These are phyloP conservation scores for Gossypium rotundifolium DNA, from an alignment of 345 rosid species.

Conservation along the genomic window DNA sequence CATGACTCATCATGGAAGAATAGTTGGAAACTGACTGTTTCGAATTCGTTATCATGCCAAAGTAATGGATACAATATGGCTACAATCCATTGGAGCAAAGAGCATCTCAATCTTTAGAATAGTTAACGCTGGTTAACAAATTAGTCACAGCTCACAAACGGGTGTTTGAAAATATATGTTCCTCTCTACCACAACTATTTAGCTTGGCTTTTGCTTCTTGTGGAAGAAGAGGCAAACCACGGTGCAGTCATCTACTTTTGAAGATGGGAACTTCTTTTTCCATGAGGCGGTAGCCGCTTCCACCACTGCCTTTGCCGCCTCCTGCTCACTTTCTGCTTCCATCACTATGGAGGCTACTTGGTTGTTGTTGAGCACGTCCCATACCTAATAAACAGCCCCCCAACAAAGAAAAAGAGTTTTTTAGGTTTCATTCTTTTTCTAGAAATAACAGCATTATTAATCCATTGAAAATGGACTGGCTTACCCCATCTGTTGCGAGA, in stretches of 20 bases:
- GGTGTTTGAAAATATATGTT: background rate
- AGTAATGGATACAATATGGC: too few species aligned
- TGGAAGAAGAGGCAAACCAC: slow-evolving; percentile 56
- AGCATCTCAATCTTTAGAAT: background rate
- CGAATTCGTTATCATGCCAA: too few species aligned
- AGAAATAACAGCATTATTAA: too few species aligned
- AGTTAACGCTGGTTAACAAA: background rate
- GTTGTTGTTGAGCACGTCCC: slow-evolving; percentile 74
- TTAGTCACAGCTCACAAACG: background rate
- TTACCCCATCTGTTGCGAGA: slow-evolving; percentile 87
- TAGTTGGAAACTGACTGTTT: too few species aligned
- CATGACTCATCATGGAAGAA: too few species aligned
- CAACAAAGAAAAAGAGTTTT: background rate
- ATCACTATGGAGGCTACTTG: slow-evolving; percentile 48
- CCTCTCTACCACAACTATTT: background rate
- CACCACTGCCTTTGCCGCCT: slow-evolving; percentile 52
- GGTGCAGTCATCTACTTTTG: slow-evolving; percentile 65
- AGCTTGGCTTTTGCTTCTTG: slow-evolving; percentile 14
- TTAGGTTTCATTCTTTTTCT: background rate
- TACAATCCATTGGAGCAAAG: too few species aligned
- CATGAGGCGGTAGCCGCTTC: slow-evolving; percentile 59
- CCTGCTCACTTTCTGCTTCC: slow-evolving; percentile 34
- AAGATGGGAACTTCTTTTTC: slow-evolving; percentile 53
- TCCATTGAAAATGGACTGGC: background rate
- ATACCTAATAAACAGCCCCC: slow-evolving; percentile 32